Percentiles rank a stretch among this genome's conserved stretches.
Conservation (phyloP, 1,284 basidiomycete genomes). For the Exsudoporus floridanus region DNA sequence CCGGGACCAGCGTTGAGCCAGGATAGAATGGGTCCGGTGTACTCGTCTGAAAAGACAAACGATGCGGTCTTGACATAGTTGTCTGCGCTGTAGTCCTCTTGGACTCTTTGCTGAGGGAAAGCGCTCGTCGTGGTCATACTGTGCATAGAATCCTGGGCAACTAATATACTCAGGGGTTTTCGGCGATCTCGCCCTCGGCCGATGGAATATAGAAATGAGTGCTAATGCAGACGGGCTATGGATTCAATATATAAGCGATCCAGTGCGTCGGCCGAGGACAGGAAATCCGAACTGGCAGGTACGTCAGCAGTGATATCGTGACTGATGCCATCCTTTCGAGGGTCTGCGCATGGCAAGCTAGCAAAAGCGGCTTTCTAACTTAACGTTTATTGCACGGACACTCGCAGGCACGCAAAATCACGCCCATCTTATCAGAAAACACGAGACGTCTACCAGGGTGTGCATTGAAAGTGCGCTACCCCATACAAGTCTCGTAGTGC, state of each 20-base stretch:
- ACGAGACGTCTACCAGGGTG: not conserved
- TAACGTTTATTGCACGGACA: not conserved
- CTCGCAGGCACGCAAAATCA: not conserved
- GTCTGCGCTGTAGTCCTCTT: conserved; percentile 47
- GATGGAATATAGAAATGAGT: conserved; percentile 7
- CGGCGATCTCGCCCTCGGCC: conserved; percentile 26
- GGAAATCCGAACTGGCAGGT: conserved; percentile 7
- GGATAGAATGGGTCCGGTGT: conserved; percentile 59
- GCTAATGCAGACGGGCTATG: not conserved
- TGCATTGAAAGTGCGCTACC: not conserved
- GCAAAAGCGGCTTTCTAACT: not conserved
- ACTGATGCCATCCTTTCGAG: not conserved
- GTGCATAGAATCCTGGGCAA: not conserved
- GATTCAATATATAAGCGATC: too few species aligned
- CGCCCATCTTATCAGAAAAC: too few species aligned
- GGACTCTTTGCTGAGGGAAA: not conserved
- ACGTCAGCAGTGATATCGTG: not conserved
- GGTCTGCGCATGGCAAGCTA: not conserved
- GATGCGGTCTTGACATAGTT: conserved; percentile 58
- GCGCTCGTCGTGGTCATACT: conserved; percentile 10
- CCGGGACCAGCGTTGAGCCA: conserved; percentile 63
- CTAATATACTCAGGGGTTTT: conserved; percentile 14
- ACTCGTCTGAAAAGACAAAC: conserved; percentile 74
- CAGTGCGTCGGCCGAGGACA: conserved; percentile 25
- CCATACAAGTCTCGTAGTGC: not conserved